Base-by-base conservation (phyloP, 1,284 basidiomycete species). In the Naganishia sp. region DNA sequence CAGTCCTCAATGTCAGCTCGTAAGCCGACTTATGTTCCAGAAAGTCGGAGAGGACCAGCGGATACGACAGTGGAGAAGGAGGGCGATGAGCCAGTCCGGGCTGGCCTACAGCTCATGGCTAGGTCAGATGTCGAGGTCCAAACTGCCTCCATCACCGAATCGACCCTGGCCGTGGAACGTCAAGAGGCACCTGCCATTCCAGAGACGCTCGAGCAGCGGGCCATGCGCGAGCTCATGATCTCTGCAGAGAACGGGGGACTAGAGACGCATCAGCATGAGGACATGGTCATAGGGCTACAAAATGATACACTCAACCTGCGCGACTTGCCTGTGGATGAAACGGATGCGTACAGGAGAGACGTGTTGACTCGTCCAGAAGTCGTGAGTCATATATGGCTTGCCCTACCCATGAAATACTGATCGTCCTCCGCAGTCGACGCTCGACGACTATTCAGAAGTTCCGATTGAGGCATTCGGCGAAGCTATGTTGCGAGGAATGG, bases 401-500 rank as follows among this genome's bases (percentile, higher is more conserved):
- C 31, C n/a, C 21, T 3, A 52, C 21, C 36, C 36, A 42, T 3
- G 0, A 43, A 21, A n/a, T 15, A 18, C 39, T 49, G 31, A 53
- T 55, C 6, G 11, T 42, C 28, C 28, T 6, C 18, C 54, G 2
- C 71, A 79, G 70, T 86, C 92, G 0, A 87, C 88, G 0, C 80
- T 92, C 11, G 88, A 90, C 0, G 95, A 95, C 79, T 99, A 99
- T 76, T 86, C 86, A 36, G 88, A 92, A 3, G 86, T 97, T 0
- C 95, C 95, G 0, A 88, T 99, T 23, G 88, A 90, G 9, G 90
- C 92, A 64, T 99, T 99, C 72, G 95, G 96, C 11, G 88, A 90
- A 6, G 95, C 95, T 6, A 85, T 99, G 74, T 83, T 97, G 6
- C 86, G 94, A 50, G 95, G 95, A 0, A 98, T 99, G 95, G 95